These are phyloP conservation scores for Apiospora phragmitis DNA, from an alignment of 2,329 filamentous ascomycete genomes.

Conservation along the genomic window DNA sequence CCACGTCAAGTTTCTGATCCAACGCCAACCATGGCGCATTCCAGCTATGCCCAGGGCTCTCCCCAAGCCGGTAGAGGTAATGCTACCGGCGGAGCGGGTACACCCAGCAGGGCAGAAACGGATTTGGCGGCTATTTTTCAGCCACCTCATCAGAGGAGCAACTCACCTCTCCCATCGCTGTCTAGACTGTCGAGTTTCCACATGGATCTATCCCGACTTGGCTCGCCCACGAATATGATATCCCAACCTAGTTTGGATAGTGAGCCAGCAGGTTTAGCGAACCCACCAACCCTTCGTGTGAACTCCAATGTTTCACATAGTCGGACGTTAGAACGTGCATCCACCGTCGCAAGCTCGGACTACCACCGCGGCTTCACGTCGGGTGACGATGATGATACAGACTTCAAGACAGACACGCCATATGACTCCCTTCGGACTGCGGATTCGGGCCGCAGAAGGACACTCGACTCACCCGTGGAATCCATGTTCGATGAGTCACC, in stretches of 20 bases:
- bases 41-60: slow-evolving; percentile 21
- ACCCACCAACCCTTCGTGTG: slow-evolving; percentile 23
- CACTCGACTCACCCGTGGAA: slow-evolving; percentile 71
- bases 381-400: slow-evolving; percentile 75
- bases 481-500: slow-evolving; percentile 82
- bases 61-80: slow-evolving; percentile 24
- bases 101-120: slow-evolving; percentile 29
- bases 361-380: slow-evolving; percentile 69
- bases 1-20: slow-evolving; percentile 58
- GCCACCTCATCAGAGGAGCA: slow-evolving; percentile 40
- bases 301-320: slow-evolving; percentile 30
- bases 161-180: slow-evolving; percentile 54
- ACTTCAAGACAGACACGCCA: slow-evolving; percentile 74
- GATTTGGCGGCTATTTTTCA: slow-evolving; percentile 32
- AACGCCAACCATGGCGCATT: slow-evolving; percentile 32
- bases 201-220: slow-evolving; percentile 51
- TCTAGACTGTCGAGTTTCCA: slow-evolving; percentile 56
- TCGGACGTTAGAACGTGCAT: slow-evolving; percentile 53
- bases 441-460: slow-evolving; percentile 65
- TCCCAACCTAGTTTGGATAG: not conserved
- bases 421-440: slow-evolving; percentile 74
- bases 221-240: slow-evolving; percentile 24
- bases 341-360: slow-evolving; percentile 70
- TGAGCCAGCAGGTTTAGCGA: not conserved
- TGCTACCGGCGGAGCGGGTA: slow-evolving; percentile 12